Evolutionary conservation across 2,329 filamentous ascomycete genomes (phyloP).

Genomic region (Microdochium bolleyi): DNA sequence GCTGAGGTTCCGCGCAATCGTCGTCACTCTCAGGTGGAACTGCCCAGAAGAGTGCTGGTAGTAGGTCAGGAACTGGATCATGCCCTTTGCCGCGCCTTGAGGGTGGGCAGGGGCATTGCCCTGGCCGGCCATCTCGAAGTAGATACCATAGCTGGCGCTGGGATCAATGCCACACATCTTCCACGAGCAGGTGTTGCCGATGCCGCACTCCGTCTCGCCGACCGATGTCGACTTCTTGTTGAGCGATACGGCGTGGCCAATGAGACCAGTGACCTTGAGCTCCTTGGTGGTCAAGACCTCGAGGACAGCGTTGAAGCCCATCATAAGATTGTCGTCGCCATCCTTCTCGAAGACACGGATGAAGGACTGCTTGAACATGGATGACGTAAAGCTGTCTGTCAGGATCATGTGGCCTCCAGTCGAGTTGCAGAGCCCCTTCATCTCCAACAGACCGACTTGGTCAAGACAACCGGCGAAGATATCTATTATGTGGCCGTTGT

Average conservation of each 20-base stretch:
- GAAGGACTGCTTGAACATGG: constrained; percentile 99
- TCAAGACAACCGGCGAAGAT: constrained; percentile 97
- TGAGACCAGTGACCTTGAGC: constrained; percentile 93
- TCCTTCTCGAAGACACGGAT: constrained; percentile 97
- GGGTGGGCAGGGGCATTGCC: constrained; percentile 70
- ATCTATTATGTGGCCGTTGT: constrained; percentile 96
- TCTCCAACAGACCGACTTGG: constrained; percentile 93
- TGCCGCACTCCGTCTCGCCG: constrained; percentile 95
- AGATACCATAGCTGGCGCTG: constrained; percentile 86
- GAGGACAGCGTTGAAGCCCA: constrained; percentile 96
- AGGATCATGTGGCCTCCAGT: constrained; percentile 98
- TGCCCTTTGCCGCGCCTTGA: constrained; percentile 80
- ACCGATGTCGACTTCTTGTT: constrained; percentile 98
- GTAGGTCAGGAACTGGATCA: constrained; percentile 98
- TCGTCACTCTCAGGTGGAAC: constrained; percentile 93
- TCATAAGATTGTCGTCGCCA: constrained; percentile 83
- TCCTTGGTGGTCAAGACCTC: constrained; percentile 97
- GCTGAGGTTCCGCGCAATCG: constrained; percentile 82
- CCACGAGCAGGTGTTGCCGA: constrained; percentile 98
- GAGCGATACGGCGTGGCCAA: constrained; percentile 90
- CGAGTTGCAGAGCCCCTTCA: constrained; percentile 94
- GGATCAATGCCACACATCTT: constrained; percentile 99
- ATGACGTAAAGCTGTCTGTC: constrained; percentile 96
- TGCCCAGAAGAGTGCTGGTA: constrained; percentile 97
- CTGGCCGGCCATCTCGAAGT: constrained; percentile 96